These are phyloP conservation scores for Pestalotiopsis sp. DNA, from an alignment of 2,329 filamentous ascomycete genomes.

Conservation along the genomic window DNA sequence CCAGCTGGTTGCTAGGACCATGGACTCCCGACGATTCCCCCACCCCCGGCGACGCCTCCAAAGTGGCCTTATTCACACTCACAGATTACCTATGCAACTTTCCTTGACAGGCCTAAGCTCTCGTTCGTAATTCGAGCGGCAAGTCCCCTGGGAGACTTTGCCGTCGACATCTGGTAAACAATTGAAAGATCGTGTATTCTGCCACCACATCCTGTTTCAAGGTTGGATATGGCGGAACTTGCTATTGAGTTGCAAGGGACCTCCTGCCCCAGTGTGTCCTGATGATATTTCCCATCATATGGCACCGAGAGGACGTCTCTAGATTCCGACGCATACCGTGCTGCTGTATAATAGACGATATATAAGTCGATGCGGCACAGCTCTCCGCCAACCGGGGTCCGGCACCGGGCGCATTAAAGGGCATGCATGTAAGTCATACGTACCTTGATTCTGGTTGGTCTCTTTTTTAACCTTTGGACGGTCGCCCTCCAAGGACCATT, in stretches of 20 bases:
- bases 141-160: not conserved
- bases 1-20: too few relatives aligned
- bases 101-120: not conserved
- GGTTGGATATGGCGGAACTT: not conserved
- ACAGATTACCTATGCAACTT: not conserved
- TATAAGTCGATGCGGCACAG: not conserved
- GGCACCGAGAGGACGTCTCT: not conserved
- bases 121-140: not conserved
- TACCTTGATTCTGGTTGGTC: not conserved
- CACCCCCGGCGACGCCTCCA: too few relatives aligned
- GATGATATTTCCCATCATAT: not conserved
- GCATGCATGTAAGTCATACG: not conserved
- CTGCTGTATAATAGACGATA: not conserved
- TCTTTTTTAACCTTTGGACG: not conserved
- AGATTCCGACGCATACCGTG: not conserved
- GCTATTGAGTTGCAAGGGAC: not conserved
- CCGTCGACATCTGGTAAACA: not conserved
- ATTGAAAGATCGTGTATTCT: not conserved
- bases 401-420: not conserved
- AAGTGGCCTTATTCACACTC: too few relatives aligned
- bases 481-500: not conserved
- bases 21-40: too few relatives aligned
- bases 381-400: not conserved
- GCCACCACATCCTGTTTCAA: not conserved
- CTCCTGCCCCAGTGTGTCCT: not conserved